Evolutionary conservation across 495 filamentous ascomycete genomes (phyloP), one percentile per base, ranked within the genome.

Genomic region (Penicillium nucicola): DNA sequence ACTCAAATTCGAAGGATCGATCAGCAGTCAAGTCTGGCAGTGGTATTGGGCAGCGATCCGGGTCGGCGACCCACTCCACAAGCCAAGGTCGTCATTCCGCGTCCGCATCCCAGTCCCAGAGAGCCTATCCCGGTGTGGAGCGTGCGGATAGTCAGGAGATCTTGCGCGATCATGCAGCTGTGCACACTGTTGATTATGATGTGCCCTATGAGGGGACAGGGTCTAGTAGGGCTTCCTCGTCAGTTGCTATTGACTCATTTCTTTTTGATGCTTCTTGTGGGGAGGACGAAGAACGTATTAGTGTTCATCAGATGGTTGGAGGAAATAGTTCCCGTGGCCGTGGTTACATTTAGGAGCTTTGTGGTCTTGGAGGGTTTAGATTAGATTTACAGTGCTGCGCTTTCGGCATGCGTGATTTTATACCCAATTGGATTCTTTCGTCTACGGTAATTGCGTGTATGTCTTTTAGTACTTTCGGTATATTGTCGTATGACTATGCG

Each of bases 171-270:
- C 35, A 40, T 38, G 33, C 28, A 2, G 25, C n/a, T 12, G 15
- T 31, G 20, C 52, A 34, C 14, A 18, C 22, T 11, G 39, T 54
- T 19, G 33, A 54, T 10, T 44, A 39, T 38, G 52, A 45, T 12
- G 45, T 36, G 19, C 25, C 13, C 3, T 43, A 54, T n/a, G 45
- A 44, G 18, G 20, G 3, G 1, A 5, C 23, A 10, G 22, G 4
- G 1, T 7, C 28, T 13, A 2, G 15, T n/a, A 23, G 22, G 9
- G 39, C 23, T 9, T 54, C 38, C 8, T 33, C 45, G 3, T 37
- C 52, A 7, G 18, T 15, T 39, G 44, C 35, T 23, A 9, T 47
- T 9, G 44, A 47, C 7, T 47, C 33, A 3, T 13, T 47, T 23
- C 30, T 28, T 8, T 28, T 28, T 4, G 5, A 33, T 3, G 10